Percentiles rank a stretch among this genome's conserved stretches.
phyloP scores from a whole-genome alignment of 2,329 filamentous ascomycete species.

The Clonostachys rosea region DNA sequence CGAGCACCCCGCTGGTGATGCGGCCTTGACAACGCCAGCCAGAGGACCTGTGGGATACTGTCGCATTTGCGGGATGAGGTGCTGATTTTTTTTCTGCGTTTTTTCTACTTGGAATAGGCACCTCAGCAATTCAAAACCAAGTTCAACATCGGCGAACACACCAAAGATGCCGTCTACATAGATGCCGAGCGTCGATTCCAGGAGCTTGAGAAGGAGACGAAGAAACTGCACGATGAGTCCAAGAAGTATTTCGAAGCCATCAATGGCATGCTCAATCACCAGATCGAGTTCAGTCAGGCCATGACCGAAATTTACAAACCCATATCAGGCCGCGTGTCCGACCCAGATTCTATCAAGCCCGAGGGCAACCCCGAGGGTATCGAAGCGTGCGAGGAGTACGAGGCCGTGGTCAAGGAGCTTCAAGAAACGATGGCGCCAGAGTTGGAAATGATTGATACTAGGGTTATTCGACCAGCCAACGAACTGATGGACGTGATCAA shows the following conservation, averaged over 20 bases:
- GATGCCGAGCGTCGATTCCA: constrained; percentile 92
- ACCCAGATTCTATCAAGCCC: constrained; percentile 75
- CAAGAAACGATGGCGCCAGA: constrained; percentile 86
- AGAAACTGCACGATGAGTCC: constrained; percentile 93
- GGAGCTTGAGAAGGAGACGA: constrained; percentile 92
- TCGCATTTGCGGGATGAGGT: too few relatives aligned
- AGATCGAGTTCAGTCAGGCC: constrained; percentile 96
- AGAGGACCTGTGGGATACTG: too few relatives aligned
- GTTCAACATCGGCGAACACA: constrained; percentile 94
- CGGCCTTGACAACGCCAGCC: too few relatives aligned
- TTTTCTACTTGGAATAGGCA: constrained; percentile 42
- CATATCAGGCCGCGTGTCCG: constrained; percentile 91
- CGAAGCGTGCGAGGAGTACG: constrained; percentile 92
- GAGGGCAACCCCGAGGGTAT: constrained; percentile 94
- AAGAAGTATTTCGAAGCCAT: constrained; percentile 97
- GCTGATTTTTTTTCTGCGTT: too few relatives aligned
- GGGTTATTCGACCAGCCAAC: constrained; percentile 87
- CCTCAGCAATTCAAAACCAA: constrained; percentile 87
- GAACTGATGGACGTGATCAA: constrained; percentile 95
- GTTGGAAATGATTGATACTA: constrained; percentile 92
- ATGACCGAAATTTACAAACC: constrained; percentile 97
- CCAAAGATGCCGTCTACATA: constrained; percentile 90
- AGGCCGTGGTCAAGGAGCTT: constrained; percentile 82
- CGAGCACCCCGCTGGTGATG: constrained; percentile 4
- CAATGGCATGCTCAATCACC: constrained; percentile 94